Percentiles rank a stretch among this genome's conserved stretches.
Conservation (phyloP, 257 asterid species). For the Solanum bulbocastanum region DNA sequence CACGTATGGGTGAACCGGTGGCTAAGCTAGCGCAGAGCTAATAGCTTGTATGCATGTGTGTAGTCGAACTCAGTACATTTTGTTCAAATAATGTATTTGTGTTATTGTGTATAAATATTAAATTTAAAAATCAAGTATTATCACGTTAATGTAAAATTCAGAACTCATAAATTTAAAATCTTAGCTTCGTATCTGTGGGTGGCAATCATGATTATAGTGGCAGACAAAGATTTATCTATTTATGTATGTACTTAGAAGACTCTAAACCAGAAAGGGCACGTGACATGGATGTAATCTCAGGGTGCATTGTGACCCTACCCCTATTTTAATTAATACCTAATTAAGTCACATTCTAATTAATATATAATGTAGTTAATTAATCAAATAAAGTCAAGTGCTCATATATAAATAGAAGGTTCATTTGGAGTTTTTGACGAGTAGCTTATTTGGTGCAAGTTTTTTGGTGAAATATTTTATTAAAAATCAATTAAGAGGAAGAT, state of each 20-base stretch:
- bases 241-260: not conserved
- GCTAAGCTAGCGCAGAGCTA: not conserved
- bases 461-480: not conserved
- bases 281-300: slow-evolving; percentile 8
- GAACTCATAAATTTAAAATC: not conserved
- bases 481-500: not conserved
- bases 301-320: slow-evolving; percentile 24
- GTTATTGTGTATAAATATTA: not conserved
- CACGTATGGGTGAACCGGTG: not conserved
- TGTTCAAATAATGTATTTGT: not conserved
- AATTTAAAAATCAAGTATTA: not conserved
- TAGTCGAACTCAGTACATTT: rapidly evolving
- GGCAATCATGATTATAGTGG: not conserved
- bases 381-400: not conserved
- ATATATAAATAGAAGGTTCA: not conserved
- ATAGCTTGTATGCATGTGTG: not conserved
- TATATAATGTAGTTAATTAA: not conserved
- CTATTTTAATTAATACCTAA: not conserved
- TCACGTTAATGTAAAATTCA: not conserved
- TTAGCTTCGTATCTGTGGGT: not conserved
- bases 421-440: not conserved
- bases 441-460: not conserved
- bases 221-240: not conserved
- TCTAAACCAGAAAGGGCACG: slow-evolving; percentile 8
- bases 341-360: not conserved